Percentiles rank a stretch among this genome's conserved stretches.
Evolutionary conservation across 441 rosid species (phyloP).

Genomic region (Jatropha podagrica): DNA sequence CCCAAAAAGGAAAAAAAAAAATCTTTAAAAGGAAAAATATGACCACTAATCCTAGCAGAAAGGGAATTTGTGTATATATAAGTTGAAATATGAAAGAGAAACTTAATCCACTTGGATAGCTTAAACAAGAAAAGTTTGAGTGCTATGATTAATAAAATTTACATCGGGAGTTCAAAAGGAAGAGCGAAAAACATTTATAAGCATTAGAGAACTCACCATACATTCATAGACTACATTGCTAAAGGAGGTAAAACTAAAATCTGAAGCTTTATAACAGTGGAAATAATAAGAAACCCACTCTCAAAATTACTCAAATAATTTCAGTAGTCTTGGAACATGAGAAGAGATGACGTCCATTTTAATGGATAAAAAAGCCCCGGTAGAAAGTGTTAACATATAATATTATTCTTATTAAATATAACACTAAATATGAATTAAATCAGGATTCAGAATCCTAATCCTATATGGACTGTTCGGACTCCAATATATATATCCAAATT

Average conservation of each 20-base stretch:
- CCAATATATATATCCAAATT: too few species aligned
- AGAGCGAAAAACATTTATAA: neutral
- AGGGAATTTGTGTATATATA: neutral
- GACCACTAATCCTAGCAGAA: neutral
- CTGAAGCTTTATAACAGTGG: constrained; percentile 21
- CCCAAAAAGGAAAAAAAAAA: neutral
- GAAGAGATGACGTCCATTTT: too few species aligned
- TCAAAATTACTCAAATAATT: constrained; percentile 30
- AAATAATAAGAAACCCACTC: constrained; percentile 30
- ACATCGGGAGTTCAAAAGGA: neutral
- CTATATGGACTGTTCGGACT: too few species aligned
- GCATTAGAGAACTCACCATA: constrained; percentile 39
- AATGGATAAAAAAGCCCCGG: too few species aligned
- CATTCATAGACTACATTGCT: constrained; percentile 43
- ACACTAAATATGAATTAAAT: too few species aligned
- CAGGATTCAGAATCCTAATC: too few species aligned
- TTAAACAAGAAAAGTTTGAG: neutral
- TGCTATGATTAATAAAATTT: neutral
- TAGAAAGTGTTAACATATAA: too few species aligned
- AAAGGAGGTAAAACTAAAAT: constrained; percentile 26
- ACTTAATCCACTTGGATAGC: neutral
- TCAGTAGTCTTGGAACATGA: too few species aligned
- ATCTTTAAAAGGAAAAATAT: neutral
- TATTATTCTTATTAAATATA: too few species aligned
- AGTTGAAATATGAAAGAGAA: neutral